A percentile compares a stretch with the other conserved stretches of the same genome.
Evolutionary conservation across 805 yeast species (phyloP).

Genomic region (Ogataea salicorniae): DNA sequence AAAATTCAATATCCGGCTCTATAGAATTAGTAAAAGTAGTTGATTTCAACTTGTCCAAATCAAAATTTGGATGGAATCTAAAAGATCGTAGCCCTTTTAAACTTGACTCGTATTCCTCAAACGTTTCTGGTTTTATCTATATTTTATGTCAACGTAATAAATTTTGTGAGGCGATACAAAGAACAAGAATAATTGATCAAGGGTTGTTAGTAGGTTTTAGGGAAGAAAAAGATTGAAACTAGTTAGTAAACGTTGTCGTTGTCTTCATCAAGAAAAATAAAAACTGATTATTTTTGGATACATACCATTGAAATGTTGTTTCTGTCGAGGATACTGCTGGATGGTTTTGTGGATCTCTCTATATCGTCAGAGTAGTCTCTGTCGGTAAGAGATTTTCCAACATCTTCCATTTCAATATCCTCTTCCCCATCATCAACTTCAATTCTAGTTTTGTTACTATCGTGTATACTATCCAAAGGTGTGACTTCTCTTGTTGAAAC

Average conservation of each 20-base stretch:
- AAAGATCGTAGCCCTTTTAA: constrained; percentile 13
- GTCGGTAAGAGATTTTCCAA: constrained; percentile 1
- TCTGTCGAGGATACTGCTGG: constrained; percentile 3
- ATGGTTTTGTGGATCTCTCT: not conserved
- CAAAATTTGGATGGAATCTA: constrained; percentile 16
- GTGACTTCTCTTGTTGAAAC: not conserved
- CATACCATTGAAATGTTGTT: not conserved
- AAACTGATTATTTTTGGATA: not conserved
- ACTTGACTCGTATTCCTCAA: constrained; percentile 11
- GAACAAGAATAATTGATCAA: too few species aligned
- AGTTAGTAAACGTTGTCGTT: too few species aligned
- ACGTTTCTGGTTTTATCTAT: constrained; percentile 8
- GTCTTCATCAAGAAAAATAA: not conserved
- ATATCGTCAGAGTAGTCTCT: constrained; percentile 8
- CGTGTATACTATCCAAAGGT: not conserved
- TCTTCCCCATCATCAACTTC: constrained; percentile 31
- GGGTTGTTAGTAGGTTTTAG: too few species aligned
- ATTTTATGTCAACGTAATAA: not conserved
- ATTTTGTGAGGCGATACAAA: not conserved
- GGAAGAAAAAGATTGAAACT: too few species aligned
- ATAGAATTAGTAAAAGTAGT: constrained; percentile 13
- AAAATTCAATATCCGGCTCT: constrained; percentile 11
- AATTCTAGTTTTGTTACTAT: not conserved
- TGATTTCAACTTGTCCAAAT: constrained; percentile 12
- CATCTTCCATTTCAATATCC: not conserved